Evolutionary conservation across 331 rosid genomes (phyloP).

Genomic region (Telfairia occidentalis): DNA sequence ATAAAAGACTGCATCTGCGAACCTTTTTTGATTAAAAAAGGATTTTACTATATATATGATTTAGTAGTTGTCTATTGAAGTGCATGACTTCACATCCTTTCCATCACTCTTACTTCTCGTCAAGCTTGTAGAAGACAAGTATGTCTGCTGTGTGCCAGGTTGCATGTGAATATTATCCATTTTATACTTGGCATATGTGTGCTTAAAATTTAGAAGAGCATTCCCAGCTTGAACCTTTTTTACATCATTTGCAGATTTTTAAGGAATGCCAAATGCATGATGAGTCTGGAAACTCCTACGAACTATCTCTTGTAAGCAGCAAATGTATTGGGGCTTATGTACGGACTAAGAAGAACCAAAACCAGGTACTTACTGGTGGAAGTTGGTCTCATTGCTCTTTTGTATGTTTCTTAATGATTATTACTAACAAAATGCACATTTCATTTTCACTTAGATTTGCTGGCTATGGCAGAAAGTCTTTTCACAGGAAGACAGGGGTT

Average conservation of each 20-base stretch:
- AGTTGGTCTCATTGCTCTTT: background rate
- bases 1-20: background rate
- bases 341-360: slow-evolving; percentile 83
- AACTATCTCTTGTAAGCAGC: slow-evolving; percentile 77
- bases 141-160: background rate
- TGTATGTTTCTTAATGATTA: slow-evolving; percentile 2
- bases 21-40: background rate
- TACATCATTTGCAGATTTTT: slow-evolving; percentile 40
- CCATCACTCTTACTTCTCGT: background rate
- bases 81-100: background rate
- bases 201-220: background rate
- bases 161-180: background rate
- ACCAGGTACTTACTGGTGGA: slow-evolving; percentile 40
- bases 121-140: background rate
- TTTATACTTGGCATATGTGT: background rate
- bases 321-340: slow-evolving; percentile 98
- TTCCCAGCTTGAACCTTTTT: background rate
- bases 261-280: slow-evolving; percentile 51
- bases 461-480: slow-evolving; percentile 60
- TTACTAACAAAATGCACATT: background rate
- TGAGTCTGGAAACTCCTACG: slow-evolving; percentile 58
- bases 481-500: slow-evolving; percentile 47
- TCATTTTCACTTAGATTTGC: slow-evolving; percentile 39
- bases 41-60: background rate
- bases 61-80: background rate